phyloP scores from a whole-genome alignment of 805 yeast species.

The Grigorovia jiainica region DNA sequence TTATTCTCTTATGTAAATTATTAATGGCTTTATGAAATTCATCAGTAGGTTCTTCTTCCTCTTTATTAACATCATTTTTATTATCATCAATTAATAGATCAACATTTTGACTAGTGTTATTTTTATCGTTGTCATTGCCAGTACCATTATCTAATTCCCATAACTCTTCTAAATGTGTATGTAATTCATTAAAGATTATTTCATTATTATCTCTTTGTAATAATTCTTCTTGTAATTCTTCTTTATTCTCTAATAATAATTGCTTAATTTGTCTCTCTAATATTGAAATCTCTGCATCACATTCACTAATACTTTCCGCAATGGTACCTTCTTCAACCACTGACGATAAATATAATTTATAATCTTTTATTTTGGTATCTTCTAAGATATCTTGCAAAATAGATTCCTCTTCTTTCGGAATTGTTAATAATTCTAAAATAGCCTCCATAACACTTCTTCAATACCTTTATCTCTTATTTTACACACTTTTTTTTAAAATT shows the following conservation, averaged over 20 bases:
- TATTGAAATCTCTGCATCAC: constrained; percentile 45
- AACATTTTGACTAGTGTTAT: constrained; percentile 9
- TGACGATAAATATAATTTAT: constrained; percentile 33
- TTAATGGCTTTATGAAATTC: constrained; percentile 25
- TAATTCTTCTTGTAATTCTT: constrained; percentile 36
- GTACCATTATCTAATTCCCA: constrained; percentile 22
- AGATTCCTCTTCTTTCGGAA: constrained; percentile 1
- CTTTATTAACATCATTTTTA: constrained; percentile 10
- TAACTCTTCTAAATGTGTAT: constrained; percentile 18
- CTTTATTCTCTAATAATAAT: constrained; percentile 29
- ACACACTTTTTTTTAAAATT: no score
- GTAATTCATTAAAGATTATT: constrained; percentile 10
- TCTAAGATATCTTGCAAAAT: constrained; percentile 35
- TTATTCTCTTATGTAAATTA: constrained; percentile 14
- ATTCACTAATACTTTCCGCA: constrained; percentile 66
- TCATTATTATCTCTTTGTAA: constrained; percentile 18
- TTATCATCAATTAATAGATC: no score
- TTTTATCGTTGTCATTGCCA: constrained; percentile 1
- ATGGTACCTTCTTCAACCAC: constrained; percentile 29
- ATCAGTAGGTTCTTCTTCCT: constrained; percentile 15
- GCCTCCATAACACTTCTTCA: no score
- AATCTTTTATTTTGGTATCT: constrained; percentile 38
- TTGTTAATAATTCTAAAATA: no score
- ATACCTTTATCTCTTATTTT: no score
- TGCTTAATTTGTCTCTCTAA: constrained; percentile 38